Conservation (phyloP, 73 alveolate genomes). For the Paramecium primaurelia region DNA sequence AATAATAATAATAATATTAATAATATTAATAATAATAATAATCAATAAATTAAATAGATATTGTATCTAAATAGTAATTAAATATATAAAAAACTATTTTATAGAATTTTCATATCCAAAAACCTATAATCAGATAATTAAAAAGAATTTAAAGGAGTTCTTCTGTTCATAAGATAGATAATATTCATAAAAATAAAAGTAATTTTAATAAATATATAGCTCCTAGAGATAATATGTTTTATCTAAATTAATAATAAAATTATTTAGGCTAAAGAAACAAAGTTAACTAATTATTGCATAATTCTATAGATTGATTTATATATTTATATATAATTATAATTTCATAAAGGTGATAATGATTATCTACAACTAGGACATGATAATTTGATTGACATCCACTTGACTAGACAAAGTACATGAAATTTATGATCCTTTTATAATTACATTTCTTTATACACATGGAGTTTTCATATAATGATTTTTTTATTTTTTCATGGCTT, state of each 20-base stretch:
- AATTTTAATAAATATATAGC: not conserved
- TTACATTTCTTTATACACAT: not conserved
- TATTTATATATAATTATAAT: not conserved
- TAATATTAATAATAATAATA: not conserved
- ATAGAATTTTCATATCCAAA: not conserved
- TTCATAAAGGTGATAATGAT: slow-evolving; percentile 49
- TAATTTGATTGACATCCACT: slow-evolving; percentile 71
- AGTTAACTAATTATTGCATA: not conserved
- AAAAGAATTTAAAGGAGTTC: slow-evolving; percentile 24
- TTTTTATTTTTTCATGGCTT: not conserved
- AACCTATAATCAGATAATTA: not conserved
- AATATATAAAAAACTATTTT: not conserved
- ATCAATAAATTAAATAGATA: not conserved
- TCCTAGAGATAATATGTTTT: slow-evolving; percentile 41
- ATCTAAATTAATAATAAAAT: not conserved
- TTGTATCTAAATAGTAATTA: not conserved
- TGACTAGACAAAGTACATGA: slow-evolving; percentile 70
- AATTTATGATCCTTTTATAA: slow-evolving; percentile 65
- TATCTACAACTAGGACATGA: slow-evolving; percentile 80
- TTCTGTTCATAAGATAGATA: not conserved
- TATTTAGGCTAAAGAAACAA: not conserved
- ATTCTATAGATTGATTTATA: not conserved
- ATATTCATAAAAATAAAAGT: not conserved
- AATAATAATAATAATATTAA: too few relatives aligned
- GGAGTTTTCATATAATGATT: slow-evolving; percentile 56